These are phyloP conservation scores for Alternaria atra DNA, from an alignment of 2,329 filamentous ascomycete genomes.

Conservation along the genomic window DNA sequence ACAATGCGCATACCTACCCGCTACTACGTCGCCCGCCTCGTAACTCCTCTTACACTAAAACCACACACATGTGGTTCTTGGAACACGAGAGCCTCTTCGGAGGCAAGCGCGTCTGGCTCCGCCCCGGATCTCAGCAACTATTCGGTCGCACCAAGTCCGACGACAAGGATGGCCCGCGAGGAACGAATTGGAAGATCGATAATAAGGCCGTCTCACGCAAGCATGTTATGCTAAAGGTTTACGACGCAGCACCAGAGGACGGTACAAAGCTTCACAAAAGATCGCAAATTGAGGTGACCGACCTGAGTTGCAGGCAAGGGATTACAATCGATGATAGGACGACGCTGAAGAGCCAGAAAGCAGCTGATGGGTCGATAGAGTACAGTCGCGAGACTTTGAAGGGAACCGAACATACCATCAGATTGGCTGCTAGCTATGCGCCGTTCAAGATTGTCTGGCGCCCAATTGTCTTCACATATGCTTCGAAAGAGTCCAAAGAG, in stretches of 20 bases:
- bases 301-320: conserved; percentile 81
- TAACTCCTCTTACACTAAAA: not conserved
- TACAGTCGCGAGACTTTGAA: conserved; percentile 38
- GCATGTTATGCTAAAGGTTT: conserved; percentile 81
- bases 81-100: conserved; percentile 65
- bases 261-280: conserved; percentile 71
- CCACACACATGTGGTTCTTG: conserved; percentile 60
- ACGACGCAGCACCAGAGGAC: conserved; percentile 69
- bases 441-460: conserved; percentile 78
- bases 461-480: conserved; percentile 82
- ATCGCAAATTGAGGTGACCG: conserved; percentile 77
- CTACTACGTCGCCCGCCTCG: not conserved
- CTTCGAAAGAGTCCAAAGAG: conserved; percentile 71
- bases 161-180: conserved; percentile 50
- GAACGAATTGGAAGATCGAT: conserved; percentile 66
- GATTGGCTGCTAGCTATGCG: conserved; percentile 74
- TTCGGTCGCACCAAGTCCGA: conserved; percentile 81
- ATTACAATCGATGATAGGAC: conserved; percentile 78
- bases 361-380: conserved; percentile 41
- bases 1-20: conserved; percentile 5
- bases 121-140: conserved; percentile 84
- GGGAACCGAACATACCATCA: conserved; percentile 67
- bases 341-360: conserved; percentile 68
- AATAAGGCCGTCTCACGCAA: conserved; percentile 88
- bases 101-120: conserved; percentile 79